A percentile compares a stretch with the other conserved stretches of the same genome.
phyloP scores from a whole-genome alignment of 768 basidiomycete species.

The Pleurotus tuber-regium region DNA sequence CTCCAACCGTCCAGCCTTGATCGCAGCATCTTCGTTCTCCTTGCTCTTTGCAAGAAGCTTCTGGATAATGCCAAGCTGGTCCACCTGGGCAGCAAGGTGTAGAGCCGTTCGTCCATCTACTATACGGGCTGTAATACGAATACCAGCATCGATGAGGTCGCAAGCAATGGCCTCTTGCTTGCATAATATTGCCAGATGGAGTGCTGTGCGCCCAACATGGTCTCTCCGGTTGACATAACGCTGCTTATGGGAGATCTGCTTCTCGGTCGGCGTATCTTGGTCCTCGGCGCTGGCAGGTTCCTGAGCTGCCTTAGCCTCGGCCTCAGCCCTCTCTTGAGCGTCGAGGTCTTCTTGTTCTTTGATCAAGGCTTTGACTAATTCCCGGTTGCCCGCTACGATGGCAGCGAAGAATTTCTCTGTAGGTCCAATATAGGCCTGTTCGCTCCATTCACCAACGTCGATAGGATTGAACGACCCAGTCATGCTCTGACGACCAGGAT shows the following conservation, averaged over 20 bases:
- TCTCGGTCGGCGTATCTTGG: not conserved
- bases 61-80: conserved; percentile 36
- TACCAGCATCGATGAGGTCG: conserved; percentile 53
- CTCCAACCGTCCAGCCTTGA: conserved; percentile 19
- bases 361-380: conserved; percentile 36
- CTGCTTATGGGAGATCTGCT: conserved; percentile 8
- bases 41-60: conserved; percentile 52
- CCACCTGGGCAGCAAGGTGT: conserved; percentile 55
- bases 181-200: conserved; percentile 57
- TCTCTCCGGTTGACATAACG: conserved; percentile 46
- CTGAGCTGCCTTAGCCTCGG: conserved; percentile 37
- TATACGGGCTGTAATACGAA: conserved; percentile 52
- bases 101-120: conserved; percentile 55
- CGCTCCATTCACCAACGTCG: conserved; percentile 65
- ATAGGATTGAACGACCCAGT: conserved; percentile 67
- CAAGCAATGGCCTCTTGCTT: conserved; percentile 43
- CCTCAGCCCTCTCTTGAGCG: conserved; percentile 33
- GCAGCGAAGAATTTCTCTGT: conserved; percentile 54
- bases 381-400: conserved; percentile 45
- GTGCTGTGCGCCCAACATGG: conserved; percentile 57
- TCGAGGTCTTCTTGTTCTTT: conserved; percentile 36
- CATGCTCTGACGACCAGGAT: conserved; percentile 59
- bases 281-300: conserved; percentile 29
- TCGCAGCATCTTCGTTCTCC: conserved; percentile 29
- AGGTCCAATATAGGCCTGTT: conserved; percentile 55